phyloP scores from a whole-genome alignment of 2,329 filamentous ascomycete genomes.

The Alternaria arbusti region DNA sequence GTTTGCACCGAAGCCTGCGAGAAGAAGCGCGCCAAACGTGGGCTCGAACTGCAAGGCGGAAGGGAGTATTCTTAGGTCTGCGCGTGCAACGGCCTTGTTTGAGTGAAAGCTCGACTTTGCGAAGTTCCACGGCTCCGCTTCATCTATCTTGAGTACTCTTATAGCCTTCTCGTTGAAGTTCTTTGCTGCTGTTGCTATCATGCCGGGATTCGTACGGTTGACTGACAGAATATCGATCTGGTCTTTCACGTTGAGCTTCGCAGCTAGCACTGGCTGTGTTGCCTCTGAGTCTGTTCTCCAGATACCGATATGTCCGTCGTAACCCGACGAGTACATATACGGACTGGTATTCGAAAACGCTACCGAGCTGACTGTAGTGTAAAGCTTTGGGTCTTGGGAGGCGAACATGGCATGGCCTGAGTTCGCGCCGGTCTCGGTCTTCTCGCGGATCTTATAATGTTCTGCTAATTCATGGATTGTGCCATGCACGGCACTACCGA shows the following conservation, averaged over 20 bases:
- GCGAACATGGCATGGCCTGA: constrained; percentile 54
- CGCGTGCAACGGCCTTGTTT: constrained; percentile 33
- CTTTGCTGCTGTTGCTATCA: constrained; percentile 59
- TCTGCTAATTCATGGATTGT: constrained; percentile 60
- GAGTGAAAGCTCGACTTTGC: constrained; percentile 32
- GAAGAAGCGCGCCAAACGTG: constrained; percentile 50
- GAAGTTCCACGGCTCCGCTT: constrained; percentile 17
- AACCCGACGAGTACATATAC: constrained; percentile 61
- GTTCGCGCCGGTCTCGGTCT: constrained; percentile 49
- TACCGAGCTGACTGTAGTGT: constrained; percentile 63
- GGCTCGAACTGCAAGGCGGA: constrained; percentile 44
- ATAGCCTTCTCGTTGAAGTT: constrained; percentile 42
- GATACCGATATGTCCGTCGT: constrained; percentile 57
- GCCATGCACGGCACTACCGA: constrained; percentile 55
- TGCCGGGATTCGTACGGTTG: constrained; percentile 34
- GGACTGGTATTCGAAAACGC: constrained; percentile 57
- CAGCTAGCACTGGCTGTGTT: constrained; percentile 23
- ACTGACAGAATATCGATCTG: constrained; percentile 61
- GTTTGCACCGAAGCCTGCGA: constrained; percentile 62
- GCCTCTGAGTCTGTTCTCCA: constrained; percentile 47
- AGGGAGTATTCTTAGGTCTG: constrained; percentile 38
- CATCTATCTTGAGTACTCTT: constrained; percentile 36
- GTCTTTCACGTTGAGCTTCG: constrained; percentile 52
- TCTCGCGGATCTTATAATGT: constrained; percentile 56
- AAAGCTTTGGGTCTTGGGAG: constrained; percentile 60